phyloP scores from a whole-genome alignment of 345 rosid species.

The Ceriops zippeliana region DNA sequence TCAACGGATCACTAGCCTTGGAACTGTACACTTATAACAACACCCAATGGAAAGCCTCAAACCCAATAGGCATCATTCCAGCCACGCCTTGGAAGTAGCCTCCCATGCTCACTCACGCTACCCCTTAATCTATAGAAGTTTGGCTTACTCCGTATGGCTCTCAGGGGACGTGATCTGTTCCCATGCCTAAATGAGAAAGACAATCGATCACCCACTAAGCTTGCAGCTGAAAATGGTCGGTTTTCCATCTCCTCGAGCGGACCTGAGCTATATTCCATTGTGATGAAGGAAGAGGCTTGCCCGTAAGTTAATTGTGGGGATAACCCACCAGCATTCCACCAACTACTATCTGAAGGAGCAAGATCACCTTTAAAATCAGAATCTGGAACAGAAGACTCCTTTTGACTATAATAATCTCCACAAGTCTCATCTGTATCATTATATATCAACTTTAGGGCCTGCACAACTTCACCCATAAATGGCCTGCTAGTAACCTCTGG shows the following conservation, averaged over 20 bases:
- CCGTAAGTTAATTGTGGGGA: constrained; percentile 75
- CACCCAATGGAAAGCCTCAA: constrained; percentile 10
- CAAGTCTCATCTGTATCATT: constrained; percentile 77
- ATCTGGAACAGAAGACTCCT: constrained; percentile 76
- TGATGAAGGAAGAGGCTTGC: constrained; percentile 76
- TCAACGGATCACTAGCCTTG: not conserved
- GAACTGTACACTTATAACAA: constrained; percentile 28
- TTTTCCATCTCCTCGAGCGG: constrained; percentile 66
- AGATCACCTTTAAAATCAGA: constrained; percentile 78
- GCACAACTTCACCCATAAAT: constrained; percentile 99
- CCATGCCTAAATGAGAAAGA: constrained; percentile 58
- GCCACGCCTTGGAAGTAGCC: constrained; percentile 40
- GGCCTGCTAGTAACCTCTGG: constrained; percentile 92
- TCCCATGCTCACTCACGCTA: constrained; percentile 95
- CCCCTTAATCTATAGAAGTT: constrained; percentile 68
- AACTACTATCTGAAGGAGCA: constrained; percentile 73
- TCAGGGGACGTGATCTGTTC: constrained; percentile 89
- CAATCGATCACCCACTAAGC: constrained; percentile 45
- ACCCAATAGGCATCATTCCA: constrained; percentile 37
- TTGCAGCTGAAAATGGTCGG: constrained; percentile 61
- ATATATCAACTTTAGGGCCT: constrained; percentile 93
- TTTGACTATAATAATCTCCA: constrained; percentile 77
- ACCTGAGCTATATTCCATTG: constrained; percentile 96
- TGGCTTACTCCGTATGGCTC: constrained; percentile 65
- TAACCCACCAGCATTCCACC: constrained; percentile 78